A percentile compares a stretch with the other conserved stretches of the same genome.
phyloP scores from a whole-genome alignment of 768 basidiomycete species.

The Pholiota microspora region DNA sequence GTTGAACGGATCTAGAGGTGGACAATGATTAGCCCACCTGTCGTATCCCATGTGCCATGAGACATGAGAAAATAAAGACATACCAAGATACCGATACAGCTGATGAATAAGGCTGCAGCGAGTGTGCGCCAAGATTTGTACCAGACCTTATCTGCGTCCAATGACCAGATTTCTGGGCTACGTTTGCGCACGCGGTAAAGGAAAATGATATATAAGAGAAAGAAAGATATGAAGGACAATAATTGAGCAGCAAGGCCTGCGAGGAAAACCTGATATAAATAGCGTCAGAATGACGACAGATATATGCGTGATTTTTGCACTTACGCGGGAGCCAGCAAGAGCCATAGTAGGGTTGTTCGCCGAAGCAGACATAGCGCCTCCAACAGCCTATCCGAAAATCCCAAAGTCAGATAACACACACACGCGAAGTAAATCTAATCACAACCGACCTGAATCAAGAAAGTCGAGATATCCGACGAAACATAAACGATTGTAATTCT shows the following conservation, averaged over 20 bases:
- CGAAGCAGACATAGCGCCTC: conserved; percentile 45
- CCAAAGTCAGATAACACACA: neutral
- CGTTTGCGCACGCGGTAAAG: conserved; percentile 43
- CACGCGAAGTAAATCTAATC: too few species aligned
- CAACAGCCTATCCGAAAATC: conserved; percentile 36
- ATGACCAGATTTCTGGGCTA: conserved; percentile 38
- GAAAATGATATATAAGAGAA: conserved; percentile 44
- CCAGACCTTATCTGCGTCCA: conserved; percentile 40
- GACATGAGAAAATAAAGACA: conserved; percentile 19
- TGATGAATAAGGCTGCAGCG: conserved; percentile 46
- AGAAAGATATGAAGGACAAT: conserved; percentile 50
- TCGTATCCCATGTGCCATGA: neutral
- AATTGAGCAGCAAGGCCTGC: conserved; percentile 57
- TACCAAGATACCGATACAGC: conserved; percentile 64
- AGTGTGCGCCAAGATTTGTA: conserved; percentile 58
- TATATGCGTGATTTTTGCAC: conserved; percentile 7
- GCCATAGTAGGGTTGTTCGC: conserved; percentile 28
- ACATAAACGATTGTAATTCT: conserved; percentile 59
- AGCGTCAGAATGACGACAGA: neutral
- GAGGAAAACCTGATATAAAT: conserved; percentile 61
- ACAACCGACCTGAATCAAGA: conserved; percentile 55
- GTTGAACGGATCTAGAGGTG: conserved; percentile 55
- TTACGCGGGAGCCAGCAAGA: conserved; percentile 33
- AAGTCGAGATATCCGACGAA: conserved; percentile 60
- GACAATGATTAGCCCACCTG: neutral